Conservation (phyloP, 257 asterid genomes). For the Osmanthus fragrans region DNA sequence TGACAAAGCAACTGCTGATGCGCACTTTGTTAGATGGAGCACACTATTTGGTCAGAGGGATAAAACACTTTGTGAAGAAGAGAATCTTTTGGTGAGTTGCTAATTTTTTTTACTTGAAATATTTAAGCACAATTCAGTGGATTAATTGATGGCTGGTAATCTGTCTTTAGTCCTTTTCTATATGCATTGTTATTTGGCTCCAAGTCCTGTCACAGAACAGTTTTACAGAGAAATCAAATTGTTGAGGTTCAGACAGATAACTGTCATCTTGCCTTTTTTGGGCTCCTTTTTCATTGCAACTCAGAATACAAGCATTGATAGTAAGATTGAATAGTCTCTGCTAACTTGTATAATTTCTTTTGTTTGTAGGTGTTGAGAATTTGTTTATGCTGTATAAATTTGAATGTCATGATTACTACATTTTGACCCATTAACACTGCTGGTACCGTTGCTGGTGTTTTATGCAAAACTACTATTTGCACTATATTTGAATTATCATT, state of each 20-base stretch:
- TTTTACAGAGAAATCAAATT: not conserved
- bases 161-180: no score
- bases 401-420: not conserved
- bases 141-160: no score
- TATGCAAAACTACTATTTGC: not conserved
- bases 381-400: not conserved
- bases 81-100: conserved; percentile 63
- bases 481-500: no score
- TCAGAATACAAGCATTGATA: not conserved
- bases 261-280: not conserved
- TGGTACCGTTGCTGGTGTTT: not conserved
- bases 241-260: not conserved
- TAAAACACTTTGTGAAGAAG: conserved; percentile 76
- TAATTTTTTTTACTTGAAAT: not conserved
- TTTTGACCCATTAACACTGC: not conserved
- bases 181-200: not conserved
- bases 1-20: conserved; percentile 44
- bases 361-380: no score
- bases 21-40: conserved; percentile 70
- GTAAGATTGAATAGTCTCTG: not conserved
- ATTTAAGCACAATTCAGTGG: not conserved
- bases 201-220: not conserved
- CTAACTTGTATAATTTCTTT: not conserved
- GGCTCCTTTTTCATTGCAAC: not conserved
- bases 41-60: conserved; percentile 73